A percentile compares a stretch with the other conserved stretches of the same genome.
Conservation (phyloP, 2,329 filamentous ascomycete species). For the Diaporthe citri region DNA sequence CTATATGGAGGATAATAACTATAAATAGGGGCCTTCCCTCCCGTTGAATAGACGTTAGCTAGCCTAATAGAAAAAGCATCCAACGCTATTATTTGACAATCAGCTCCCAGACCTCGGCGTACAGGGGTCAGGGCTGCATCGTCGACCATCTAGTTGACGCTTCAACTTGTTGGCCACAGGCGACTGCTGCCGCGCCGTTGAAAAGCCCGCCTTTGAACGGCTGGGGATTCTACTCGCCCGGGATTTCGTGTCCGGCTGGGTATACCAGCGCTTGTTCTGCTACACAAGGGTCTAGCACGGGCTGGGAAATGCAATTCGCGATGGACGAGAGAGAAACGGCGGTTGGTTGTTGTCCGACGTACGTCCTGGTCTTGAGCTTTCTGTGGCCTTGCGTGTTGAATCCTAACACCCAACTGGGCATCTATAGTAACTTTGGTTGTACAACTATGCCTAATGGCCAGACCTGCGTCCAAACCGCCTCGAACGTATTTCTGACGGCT, state of each 20-base stretch:
- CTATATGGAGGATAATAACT: no score
- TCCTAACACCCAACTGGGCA: neutral
- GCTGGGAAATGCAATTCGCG: neutral
- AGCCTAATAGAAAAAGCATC: no score
- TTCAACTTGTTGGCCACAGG: constrained; percentile 7
- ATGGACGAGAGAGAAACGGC: constrained; percentile 2
- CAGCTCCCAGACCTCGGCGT: neutral
- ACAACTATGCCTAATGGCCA: neutral
- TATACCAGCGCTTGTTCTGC: constrained; percentile 19
- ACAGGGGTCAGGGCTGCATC: neutral
- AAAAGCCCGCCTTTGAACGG: neutral
- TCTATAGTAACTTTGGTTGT: neutral
- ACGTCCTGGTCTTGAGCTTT: neutral
- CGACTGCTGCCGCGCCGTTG: constrained; percentile 8
- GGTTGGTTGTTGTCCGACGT: constrained; percentile 19
- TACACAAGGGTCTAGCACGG: constrained; percentile 3
- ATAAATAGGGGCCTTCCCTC: no score
- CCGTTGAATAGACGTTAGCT: no score
- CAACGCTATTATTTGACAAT: no score
- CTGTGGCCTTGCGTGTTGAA: neutral
- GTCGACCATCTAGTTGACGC: neutral
- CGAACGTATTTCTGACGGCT: neutral
- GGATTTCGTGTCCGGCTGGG: constrained; percentile 2
- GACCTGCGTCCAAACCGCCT: constrained; percentile 4
- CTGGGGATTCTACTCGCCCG: constrained; percentile 25